Conservation (phyloP, 2,329 filamentous ascomycete genomes). For the Pseudogymnoascus sp. region DNA sequence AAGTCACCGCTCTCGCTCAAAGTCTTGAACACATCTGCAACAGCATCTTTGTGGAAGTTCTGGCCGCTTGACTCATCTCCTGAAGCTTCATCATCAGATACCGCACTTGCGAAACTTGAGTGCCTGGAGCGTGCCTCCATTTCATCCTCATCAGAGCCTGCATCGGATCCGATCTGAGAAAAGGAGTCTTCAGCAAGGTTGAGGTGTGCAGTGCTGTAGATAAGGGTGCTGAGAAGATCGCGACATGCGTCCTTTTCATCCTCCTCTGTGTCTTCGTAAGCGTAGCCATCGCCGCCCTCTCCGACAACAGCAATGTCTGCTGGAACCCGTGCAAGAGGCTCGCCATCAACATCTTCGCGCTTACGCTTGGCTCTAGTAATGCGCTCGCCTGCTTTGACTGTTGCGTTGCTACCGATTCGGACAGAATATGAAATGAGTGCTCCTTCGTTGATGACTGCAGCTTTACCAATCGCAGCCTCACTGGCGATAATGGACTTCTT, state of each 20-base stretch:
- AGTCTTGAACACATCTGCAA: conserved; percentile 77
- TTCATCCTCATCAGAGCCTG: conserved; percentile 24
- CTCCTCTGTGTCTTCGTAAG: conserved; percentile 54
- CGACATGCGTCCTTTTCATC: conserved; percentile 49
- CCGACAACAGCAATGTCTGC: conserved; percentile 49
- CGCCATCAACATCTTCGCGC: conserved; percentile 29
- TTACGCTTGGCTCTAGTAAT: conserved; percentile 35
- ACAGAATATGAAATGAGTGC: conserved; percentile 75
- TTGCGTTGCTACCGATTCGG: conserved; percentile 54
- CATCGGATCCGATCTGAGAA: conserved; percentile 54
- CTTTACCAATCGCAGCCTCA: conserved; percentile 61
- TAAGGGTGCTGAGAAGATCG: conserved; percentile 45
- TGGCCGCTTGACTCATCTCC: conserved; percentile 35
- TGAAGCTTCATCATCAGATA: conserved; percentile 50
- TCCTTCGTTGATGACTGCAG: conserved; percentile 61
- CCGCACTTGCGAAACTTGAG: conserved; percentile 65
- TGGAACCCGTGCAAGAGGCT: conserved; percentile 24
- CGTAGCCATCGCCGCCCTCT: conserved; percentile 50
- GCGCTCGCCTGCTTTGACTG: conserved; percentile 30
- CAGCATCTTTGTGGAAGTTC: conserved; percentile 80
- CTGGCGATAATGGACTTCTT: conserved; percentile 69
- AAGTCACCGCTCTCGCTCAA: conserved; percentile 72
- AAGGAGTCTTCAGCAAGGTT: conserved; percentile 46
- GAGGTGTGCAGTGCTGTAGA: conserved; percentile 29
- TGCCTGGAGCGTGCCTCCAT: conserved; percentile 46